phyloP scores from a whole-genome alignment of 192 early-diverging fungal species.

The Coemansia sp. region DNA sequence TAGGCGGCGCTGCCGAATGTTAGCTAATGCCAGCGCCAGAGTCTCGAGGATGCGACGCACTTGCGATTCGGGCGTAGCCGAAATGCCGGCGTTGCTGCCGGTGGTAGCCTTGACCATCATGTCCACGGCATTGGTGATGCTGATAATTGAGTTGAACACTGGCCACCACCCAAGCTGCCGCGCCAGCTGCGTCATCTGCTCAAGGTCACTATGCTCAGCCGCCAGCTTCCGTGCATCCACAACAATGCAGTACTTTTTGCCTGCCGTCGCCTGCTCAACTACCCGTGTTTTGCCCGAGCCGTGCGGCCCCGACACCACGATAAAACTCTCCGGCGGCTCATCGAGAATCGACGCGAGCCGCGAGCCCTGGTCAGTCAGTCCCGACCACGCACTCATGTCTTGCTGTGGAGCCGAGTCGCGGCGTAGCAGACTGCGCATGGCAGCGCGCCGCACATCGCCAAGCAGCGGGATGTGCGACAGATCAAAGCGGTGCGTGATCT shows the following conservation, averaged over 20 bases:
- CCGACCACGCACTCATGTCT: slow-evolving; percentile 42
- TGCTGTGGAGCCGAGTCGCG: slow-evolving; percentile 15
- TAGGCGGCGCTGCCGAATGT: slow-evolving; percentile 58
- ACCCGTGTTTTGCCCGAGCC: slow-evolving; percentile 79
- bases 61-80: slow-evolving; percentile 79
- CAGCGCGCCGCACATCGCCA: slow-evolving; percentile 33
- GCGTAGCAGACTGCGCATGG: slow-evolving; percentile 31
- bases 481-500: slow-evolving; percentile 77
- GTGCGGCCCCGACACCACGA: slow-evolving; percentile 79
- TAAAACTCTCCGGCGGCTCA: slow-evolving; percentile 71
- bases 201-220: slow-evolving; percentile 66
- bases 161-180: slow-evolving; percentile 90
- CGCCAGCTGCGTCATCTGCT: slow-evolving; percentile 73
- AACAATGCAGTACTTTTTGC: slow-evolving; percentile 69
- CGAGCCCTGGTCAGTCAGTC: slow-evolving; percentile 38
- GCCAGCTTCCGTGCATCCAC: slow-evolving; percentile 80
- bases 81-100: slow-evolving; percentile 82
- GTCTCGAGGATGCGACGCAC: slow-evolving; percentile 81
- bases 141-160: slow-evolving; percentile 76
- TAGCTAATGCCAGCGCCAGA: slow-evolving; percentile 68
- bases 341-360: slow-evolving; percentile 49
- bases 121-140: slow-evolving; percentile 73
- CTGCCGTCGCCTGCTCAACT: slow-evolving; percentile 65
- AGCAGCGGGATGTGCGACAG: slow-evolving; percentile 42
- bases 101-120: slow-evolving; percentile 82